Conservation (phyloP, 495 filamentous ascomycete genomes). For the Aspergillus coremiiformis region DNA sequence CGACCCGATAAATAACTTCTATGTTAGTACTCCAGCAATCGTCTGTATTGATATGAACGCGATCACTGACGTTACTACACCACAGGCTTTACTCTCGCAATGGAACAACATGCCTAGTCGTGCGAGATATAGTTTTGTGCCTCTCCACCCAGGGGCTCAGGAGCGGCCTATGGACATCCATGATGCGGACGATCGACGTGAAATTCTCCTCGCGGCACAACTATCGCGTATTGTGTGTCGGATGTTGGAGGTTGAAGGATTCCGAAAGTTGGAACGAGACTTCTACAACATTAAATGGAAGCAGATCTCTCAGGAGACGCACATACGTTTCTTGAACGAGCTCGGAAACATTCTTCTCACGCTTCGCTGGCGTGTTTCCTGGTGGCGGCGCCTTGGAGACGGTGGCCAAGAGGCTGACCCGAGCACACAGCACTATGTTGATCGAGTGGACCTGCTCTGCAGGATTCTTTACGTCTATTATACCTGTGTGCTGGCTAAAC, state of each 20-base stretch:
- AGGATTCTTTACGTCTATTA: slow-evolving; percentile 46
- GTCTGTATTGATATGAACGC: neutral
- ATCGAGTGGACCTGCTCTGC: slow-evolving; percentile 42
- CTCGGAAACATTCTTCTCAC: slow-evolving; percentile 41
- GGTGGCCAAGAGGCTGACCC: slow-evolving; percentile 38
- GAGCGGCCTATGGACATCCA: slow-evolving; percentile 39
- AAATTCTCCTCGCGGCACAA: slow-evolving; percentile 42
- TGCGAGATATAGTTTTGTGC: slow-evolving; percentile 39
- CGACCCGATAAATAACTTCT: slow-evolving; percentile 38
- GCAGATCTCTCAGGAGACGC: slow-evolving; percentile 39
- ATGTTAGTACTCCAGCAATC: slow-evolving; percentile 24
- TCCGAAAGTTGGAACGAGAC: slow-evolving; percentile 42
- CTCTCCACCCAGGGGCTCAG: slow-evolving; percentile 23
- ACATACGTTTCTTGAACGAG: slow-evolving; percentile 37
- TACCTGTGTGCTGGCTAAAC: slow-evolving; percentile 41
- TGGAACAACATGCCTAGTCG: slow-evolving; percentile 50
- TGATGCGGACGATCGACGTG: slow-evolving; percentile 31
- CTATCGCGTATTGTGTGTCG: slow-evolving; percentile 44
- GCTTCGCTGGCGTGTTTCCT: slow-evolving; percentile 44
- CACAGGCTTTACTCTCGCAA: slow-evolving; percentile 36
- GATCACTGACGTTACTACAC: slow-evolving; percentile 5
- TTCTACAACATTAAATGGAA: slow-evolving; percentile 48
- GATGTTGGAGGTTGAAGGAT: slow-evolving; percentile 46
- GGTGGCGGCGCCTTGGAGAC: slow-evolving; percentile 44
- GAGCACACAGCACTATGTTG: slow-evolving; percentile 38